Percentiles rank a stretch among this genome's conserved stretches.
Evolutionary conservation across 176 grass and related monocot genomes (phyloP).

Genomic region (Rhipidocladum racemiflorum): DNA sequence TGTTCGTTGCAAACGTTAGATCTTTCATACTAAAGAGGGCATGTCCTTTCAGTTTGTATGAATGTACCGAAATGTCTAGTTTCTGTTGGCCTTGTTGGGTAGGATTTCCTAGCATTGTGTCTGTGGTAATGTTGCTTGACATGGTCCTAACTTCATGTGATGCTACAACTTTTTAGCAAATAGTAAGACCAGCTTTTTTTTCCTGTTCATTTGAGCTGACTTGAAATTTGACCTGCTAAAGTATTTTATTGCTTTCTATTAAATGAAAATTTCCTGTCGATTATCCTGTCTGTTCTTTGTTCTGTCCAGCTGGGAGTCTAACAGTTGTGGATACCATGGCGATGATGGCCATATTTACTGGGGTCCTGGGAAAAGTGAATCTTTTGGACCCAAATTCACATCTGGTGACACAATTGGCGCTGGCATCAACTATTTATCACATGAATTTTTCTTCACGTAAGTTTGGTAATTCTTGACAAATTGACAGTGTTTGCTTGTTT

Average conservation of each 20-base stretch:
- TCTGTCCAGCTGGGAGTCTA: conserved; percentile 74
- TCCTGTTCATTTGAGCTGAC: conserved; percentile 4
- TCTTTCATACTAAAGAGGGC: background rate
- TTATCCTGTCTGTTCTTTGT: conserved; percentile 20
- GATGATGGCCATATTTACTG: conserved; percentile 80
- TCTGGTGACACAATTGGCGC: conserved; percentile 78
- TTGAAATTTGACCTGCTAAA: conserved; percentile 17
- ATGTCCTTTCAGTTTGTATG: background rate
- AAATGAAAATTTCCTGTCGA: background rate
- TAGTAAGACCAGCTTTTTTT: background rate
- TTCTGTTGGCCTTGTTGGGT: background rate
- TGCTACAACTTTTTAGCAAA: background rate
- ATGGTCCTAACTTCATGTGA: background rate
- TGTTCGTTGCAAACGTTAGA: background rate
- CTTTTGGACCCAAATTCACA: conserved; percentile 92
- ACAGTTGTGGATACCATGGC: conserved; percentile 92
- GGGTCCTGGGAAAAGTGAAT: conserved; percentile 54
- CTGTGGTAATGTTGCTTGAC: background rate
- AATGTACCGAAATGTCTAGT: background rate
- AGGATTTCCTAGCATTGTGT: background rate
- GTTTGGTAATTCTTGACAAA: conserved; percentile 28
- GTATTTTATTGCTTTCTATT: conserved; percentile 5
- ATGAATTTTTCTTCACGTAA: conserved; percentile 97
- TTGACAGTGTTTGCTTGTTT: background rate
- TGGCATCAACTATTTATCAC: conserved; percentile 80